Evolutionary conservation across 2,329 filamentous ascomycete genomes (phyloP), one percentile per base, ranked within the genome.

Genomic region (Xylariaceae sp.): DNA sequence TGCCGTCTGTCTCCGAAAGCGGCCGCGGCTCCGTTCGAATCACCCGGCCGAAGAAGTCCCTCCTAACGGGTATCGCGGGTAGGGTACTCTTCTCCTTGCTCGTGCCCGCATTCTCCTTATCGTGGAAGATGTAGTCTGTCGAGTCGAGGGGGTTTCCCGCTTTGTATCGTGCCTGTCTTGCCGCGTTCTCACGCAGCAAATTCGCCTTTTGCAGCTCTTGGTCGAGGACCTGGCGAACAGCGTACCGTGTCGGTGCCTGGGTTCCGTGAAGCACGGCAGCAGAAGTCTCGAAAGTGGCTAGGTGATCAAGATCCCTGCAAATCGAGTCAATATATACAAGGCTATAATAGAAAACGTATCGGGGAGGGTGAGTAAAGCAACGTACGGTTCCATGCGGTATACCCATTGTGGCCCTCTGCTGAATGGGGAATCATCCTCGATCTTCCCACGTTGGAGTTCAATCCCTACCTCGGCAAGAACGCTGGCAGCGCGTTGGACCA

Each of bases 371-470:
- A 47, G 35, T 19, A 4, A 6, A 31, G 35, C 27, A 11, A 85
- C 87, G 79, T 75, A 91, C 80, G 94, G 94, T 67, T 97, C 92
- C 89, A 99, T 91, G 51, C 94, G 84, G 71, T 95, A 97, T 6
- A 95, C 86, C 80, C 85, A 97, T 62, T 84, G 79, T 19, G 78
- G 73, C n/a, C 81, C 85, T 35, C 83, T 80, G 53, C 77, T 77
- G 26, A 74, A 75, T 4, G 77, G 70, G 6, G 80, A 79, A 37
- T 88, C 86, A 9, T 78, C 78, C 65, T 95, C 91, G 43, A 97
- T 81, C 64, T 86, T 85, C 9, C 88, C 87, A 66, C 85, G 87
- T 61, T 95, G 88, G 68, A 97, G 87, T 2, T 81, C 79, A 12
- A 97, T 83, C 12, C 91, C 88, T 11, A 92, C 80, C 19, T 90